Evolutionary conservation across 23 red algal genomes (phyloP).

Genomic region (Pyropia haitanensis): DNA sequence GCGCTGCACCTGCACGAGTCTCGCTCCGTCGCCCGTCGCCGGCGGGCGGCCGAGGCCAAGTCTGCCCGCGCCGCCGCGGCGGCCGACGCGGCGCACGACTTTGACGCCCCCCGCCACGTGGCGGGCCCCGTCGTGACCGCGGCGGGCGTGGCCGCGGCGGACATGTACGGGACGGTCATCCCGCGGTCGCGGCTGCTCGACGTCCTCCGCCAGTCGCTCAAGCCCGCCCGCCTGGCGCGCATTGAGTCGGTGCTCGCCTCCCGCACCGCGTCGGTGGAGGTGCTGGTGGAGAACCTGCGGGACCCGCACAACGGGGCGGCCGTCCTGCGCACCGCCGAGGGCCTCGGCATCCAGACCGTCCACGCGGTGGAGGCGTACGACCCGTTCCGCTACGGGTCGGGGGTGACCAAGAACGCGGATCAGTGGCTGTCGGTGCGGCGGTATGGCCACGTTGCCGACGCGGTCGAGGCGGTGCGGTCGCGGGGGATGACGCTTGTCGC

Average conservation of each 20-base stretch:
- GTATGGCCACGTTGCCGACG: conserved; percentile 53
- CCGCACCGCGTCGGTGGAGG: conserved; percentile 43
- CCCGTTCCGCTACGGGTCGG: conserved; percentile 48
- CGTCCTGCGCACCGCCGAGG: conserved; percentile 76
- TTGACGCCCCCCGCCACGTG: too few species aligned
- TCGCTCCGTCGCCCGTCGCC: too few species aligned
- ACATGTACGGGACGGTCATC: conserved; percentile 60
- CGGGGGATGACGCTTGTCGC: conserved; percentile 59
- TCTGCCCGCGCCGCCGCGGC: too few species aligned
- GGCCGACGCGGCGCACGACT: too few species aligned
- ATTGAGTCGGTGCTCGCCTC: conserved; percentile 64
- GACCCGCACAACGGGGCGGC: conserved; percentile 86
- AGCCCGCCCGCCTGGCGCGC: conserved; percentile 46
- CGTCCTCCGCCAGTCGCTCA: conserved; percentile 44
- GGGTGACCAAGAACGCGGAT: conserved; percentile 76
- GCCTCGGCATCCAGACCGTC: conserved; percentile 56
- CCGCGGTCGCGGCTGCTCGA: conserved; percentile 50
- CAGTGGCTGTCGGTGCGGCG: conserved; percentile 80
- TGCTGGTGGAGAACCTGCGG: conserved; percentile 80
- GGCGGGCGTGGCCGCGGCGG: too few species aligned
- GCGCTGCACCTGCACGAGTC: too few species aligned
- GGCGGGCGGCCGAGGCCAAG: too few species aligned
- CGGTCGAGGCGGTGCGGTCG: conserved; percentile 42
- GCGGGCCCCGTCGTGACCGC: too few species aligned
- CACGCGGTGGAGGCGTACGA: conserved; percentile 89